phyloP scores from a whole-genome alignment of 108 stramenopile genomes.

The Fistulifera solaris region DNA sequence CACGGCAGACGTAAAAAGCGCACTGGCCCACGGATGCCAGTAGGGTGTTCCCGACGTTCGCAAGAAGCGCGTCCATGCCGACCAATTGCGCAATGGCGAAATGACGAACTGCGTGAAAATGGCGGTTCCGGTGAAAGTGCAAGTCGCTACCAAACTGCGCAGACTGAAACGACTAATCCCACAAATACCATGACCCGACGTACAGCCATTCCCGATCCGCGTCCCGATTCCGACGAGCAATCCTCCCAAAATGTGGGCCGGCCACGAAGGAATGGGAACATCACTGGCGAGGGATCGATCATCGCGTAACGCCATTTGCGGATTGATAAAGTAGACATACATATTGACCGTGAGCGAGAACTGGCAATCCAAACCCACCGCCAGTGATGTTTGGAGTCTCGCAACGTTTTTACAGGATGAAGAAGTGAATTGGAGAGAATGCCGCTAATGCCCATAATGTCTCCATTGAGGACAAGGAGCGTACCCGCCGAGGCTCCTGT shows the following conservation, averaged over 20 bases:
- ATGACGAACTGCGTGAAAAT: conserved; percentile 30
- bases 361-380: conserved; percentile 41
- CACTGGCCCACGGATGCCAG: conserved; percentile 6
- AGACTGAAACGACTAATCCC: conserved; percentile 70
- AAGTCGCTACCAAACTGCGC: conserved; percentile 64
- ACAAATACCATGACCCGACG: conserved; percentile 62
- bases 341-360: conserved; percentile 28
- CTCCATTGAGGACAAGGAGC: conserved; percentile 52
- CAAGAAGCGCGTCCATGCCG: conserved; percentile 7
- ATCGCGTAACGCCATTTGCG: background rate
- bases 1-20: conserved; percentile 14
- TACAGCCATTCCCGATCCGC: conserved; percentile 65
- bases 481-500: conserved; percentile 26
- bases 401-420: conserved; percentile 22
- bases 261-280: conserved; percentile 3
- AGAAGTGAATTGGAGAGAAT: conserved; percentile 32
- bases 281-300: background rate
- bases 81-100: conserved; percentile 17
- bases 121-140: conserved; percentile 68
- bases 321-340: conserved; percentile 9
- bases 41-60: conserved; percentile 1
- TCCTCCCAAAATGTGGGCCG: conserved; percentile 46
- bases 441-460: conserved; percentile 63
- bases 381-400: conserved; percentile 35
- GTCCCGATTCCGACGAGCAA: conserved; percentile 72